These are phyloP conservation scores for Neurospora cerealis DNA, from an alignment of 495 filamentous ascomycete genomes.

Conservation along the genomic window DNA sequence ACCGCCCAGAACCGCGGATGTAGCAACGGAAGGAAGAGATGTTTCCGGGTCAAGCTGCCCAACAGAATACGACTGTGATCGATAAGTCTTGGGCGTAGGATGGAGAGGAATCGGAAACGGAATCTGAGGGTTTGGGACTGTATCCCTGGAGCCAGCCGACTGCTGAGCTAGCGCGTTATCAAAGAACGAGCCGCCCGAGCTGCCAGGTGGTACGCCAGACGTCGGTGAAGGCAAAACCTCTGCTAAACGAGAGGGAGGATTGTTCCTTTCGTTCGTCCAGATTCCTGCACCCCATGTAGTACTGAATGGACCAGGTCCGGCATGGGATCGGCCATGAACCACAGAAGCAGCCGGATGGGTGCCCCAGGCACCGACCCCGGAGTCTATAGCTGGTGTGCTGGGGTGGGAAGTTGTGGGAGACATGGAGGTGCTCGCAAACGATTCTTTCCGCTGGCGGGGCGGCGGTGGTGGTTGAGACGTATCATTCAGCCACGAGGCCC, in stretches of 20 bases:
- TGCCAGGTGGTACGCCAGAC: slow-evolving; percentile 46
- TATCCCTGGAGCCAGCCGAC: slow-evolving; percentile 34
- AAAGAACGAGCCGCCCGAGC: slow-evolving; percentile 36
- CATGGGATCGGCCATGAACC: slow-evolving; percentile 48
- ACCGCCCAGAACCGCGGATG: slow-evolving; percentile 33
- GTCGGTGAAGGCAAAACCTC: slow-evolving; percentile 74
- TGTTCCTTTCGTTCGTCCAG: slow-evolving; percentile 69
- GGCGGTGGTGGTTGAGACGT: slow-evolving; percentile 37
- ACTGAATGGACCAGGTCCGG: slow-evolving; percentile 43
- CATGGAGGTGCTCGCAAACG: slow-evolving; percentile 55
- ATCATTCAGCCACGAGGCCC: slow-evolving; percentile 53
- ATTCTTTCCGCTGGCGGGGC: slow-evolving; percentile 43
- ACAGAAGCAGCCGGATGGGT: slow-evolving; percentile 38
- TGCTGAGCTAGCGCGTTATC: slow-evolving; percentile 32
- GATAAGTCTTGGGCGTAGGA: slow-evolving; percentile 83
- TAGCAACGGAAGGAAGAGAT: slow-evolving; percentile 33
- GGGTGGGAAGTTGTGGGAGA: slow-evolving; percentile 70
- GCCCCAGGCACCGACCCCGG: slow-evolving; percentile 51
- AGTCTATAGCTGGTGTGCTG: slow-evolving; percentile 59
- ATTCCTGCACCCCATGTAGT: slow-evolving; percentile 62
- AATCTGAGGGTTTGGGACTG: slow-evolving; percentile 49
- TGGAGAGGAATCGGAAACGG: slow-evolving; percentile 87
- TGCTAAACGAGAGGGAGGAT: slow-evolving; percentile 60
- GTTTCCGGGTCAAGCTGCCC: slow-evolving; percentile 78
- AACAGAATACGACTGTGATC: slow-evolving; percentile 94